Evolutionary conservation across 2,329 filamentous ascomycete genomes (phyloP).

Genomic region (Nigrograna mackinnonii): DNA sequence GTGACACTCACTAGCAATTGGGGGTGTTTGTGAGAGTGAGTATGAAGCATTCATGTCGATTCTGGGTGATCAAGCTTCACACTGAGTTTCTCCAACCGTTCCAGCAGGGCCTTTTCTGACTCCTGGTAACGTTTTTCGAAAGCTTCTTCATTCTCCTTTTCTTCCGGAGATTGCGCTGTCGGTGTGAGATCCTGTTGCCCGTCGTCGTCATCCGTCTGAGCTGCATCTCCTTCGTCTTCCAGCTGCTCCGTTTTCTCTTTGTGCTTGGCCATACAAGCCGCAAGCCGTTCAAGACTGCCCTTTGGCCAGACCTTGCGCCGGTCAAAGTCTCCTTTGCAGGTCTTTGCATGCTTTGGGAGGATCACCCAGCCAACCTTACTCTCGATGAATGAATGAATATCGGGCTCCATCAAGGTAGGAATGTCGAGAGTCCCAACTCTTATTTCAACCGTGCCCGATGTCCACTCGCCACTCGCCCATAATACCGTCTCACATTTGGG

Average conservation of each 20-base stretch:
- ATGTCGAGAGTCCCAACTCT: constrained; percentile 30
- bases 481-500: constrained; percentile 22
- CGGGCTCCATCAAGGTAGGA: constrained; percentile 31
- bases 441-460: constrained; percentile 15
- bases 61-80: constrained; percentile 18
- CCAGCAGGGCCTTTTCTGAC: constrained; percentile 28
- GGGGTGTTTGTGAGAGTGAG: no score
- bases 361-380: constrained; percentile 33
- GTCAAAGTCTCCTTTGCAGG: constrained; percentile 12
- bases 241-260: not conserved
- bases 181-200: constrained; percentile 30
- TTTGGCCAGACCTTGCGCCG: constrained; percentile 25
- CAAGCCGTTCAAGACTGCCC: constrained; percentile 20
- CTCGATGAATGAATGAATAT: constrained; percentile 29
- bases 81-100: constrained; percentile 31
- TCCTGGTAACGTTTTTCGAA: constrained; percentile 30
- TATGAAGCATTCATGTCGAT: no score
- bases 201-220: constrained; percentile 5
- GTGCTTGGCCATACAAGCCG: constrained; percentile 5
- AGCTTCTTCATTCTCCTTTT: constrained; percentile 17
- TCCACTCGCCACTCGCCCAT: constrained; percentile 18
- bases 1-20: no score
- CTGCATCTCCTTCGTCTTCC: constrained; percentile 5
- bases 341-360: constrained; percentile 25
- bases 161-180: constrained; percentile 19